Percentiles rank a stretch among this genome's conserved stretches.
phyloP scores from a whole-genome alignment of 345 rosid species.

The Pseudoturritis turrita region DNA sequence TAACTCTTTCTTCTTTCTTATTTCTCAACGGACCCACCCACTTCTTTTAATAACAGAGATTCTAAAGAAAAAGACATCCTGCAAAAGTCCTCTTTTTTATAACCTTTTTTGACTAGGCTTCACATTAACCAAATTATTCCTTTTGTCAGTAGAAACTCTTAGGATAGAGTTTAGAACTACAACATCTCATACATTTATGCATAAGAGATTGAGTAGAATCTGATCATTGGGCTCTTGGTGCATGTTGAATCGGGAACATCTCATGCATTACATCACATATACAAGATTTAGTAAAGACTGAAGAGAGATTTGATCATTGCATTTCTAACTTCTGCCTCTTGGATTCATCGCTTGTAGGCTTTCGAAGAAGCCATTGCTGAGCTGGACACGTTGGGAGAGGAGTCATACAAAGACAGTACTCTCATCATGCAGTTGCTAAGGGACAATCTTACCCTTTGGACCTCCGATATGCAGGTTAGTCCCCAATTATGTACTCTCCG shows the following conservation, averaged over 20 bases:
- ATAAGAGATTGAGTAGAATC: neutral
- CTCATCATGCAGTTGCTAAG: slow-evolving; percentile 62
- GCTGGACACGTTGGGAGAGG: slow-evolving; percentile 61
- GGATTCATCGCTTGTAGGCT: slow-evolving; percentile 34
- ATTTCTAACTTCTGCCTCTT: neutral
- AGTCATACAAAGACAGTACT: slow-evolving; percentile 63
- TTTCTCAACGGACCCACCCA: slow-evolving; percentile 29
- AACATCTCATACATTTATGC: neutral
- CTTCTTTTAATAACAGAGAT: slow-evolving; percentile 16
- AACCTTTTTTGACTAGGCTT: slow-evolving; percentile 1
- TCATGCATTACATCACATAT: neutral
- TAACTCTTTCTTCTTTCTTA: slow-evolving; percentile 7
- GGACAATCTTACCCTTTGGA: slow-evolving; percentile 60
- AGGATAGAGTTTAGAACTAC: neutral
- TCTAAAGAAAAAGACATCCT: slow-evolving; percentile 14
- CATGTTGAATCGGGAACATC: slow-evolving; percentile 6
- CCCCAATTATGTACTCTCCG: neutral
- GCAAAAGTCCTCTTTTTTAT: slow-evolving; percentile 17
- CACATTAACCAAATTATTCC: slow-evolving; percentile 18
- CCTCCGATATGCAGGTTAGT: slow-evolving; percentile 63
- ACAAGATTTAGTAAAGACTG: neutral
- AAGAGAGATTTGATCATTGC: neutral
- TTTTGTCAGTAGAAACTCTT: slow-evolving; percentile 21
- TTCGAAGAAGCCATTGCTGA: slow-evolving; percentile 73
- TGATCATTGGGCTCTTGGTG: neutral